Evolutionary conservation across 164 flowering plant species (phyloP).

Genomic region (Vitis rupestris): DNA sequence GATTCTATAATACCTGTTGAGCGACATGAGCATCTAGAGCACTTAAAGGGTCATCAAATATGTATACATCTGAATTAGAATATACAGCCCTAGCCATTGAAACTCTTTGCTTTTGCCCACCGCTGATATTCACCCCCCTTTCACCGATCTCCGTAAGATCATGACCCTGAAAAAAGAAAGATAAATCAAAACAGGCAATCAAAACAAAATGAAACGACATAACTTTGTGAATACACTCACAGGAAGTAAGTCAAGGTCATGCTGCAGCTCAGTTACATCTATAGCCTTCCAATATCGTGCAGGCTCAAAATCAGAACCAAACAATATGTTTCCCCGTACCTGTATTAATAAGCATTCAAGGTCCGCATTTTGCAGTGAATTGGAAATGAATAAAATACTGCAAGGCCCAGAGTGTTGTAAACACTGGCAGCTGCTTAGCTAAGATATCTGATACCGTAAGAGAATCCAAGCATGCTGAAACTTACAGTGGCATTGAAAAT

Average conservation of each 20-base stretch:
- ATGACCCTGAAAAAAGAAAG: constrained; percentile 65
- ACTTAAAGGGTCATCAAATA: constrained; percentile 98
- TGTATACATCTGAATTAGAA: constrained; percentile 84
- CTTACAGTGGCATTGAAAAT: constrained; percentile 97
- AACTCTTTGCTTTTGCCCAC: constrained; percentile 99
- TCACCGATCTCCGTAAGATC: constrained; percentile 99
- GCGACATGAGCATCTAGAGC: constrained; percentile 98
- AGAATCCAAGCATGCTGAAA: constrained; percentile 1
- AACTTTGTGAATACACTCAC: constrained; percentile 39
- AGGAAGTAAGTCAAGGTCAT: constrained; percentile 88
- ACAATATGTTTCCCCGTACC: constrained; percentile 94
- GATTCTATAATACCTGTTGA: constrained; percentile 58
- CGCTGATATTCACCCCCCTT: constrained; percentile 97
- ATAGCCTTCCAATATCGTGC: constrained; percentile 69
- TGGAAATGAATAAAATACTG: too few species aligned
- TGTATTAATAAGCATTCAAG: constrained; percentile 18
- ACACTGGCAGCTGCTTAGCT: too few species aligned
- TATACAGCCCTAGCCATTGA: constrained; percentile 99
- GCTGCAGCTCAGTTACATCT: constrained; percentile 80
- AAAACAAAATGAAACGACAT: neutral
- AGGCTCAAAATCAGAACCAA: constrained; percentile 75
- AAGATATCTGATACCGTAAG: too few species aligned
- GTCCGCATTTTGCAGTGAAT: too few species aligned
- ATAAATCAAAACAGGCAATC: neutral
- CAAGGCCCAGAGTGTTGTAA: too few species aligned